Evolutionary conservation across 2,329 filamentous ascomycete genomes (phyloP).

Genomic region (Chrysosporium keratinophilum): DNA sequence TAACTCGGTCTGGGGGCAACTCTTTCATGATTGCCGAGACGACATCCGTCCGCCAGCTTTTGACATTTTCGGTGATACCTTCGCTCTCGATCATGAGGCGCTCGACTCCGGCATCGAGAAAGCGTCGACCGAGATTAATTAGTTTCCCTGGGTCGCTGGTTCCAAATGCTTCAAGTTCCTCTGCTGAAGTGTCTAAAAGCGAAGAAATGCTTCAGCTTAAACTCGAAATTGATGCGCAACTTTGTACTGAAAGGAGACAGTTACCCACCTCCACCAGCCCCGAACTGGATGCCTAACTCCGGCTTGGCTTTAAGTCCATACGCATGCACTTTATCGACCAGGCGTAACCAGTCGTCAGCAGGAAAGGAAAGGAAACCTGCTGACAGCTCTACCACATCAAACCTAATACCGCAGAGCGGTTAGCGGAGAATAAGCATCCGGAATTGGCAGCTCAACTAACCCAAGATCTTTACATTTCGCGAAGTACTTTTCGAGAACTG

Average conservation of each 20-base stretch:
- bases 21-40: constrained; percentile 45
- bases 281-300: constrained; percentile 49
- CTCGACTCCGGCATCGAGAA: constrained; percentile 45
- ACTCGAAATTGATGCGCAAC: not conserved
- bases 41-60: constrained; percentile 46
- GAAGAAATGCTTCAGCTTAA: not conserved
- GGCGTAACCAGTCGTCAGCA: constrained; percentile 43
- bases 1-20: constrained; percentile 43
- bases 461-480: constrained; percentile 43
- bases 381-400: constrained; percentile 47
- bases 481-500: constrained; percentile 44
- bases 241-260: not conserved
- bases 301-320: constrained; percentile 45
- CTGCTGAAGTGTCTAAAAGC: constrained; percentile 36
- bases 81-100: constrained; percentile 51
- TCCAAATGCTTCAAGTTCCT: constrained; percentile 40
- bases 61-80: constrained; percentile 49
- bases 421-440: constrained; percentile 1
- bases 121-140: constrained; percentile 41
- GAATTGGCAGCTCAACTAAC: constrained; percentile 19
- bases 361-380: constrained; percentile 47
- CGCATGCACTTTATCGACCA: constrained; percentile 40
- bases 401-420: constrained; percentile 22
- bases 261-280: constrained; percentile 38
- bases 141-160: constrained; percentile 43